Evolutionary conservation across 2,329 filamentous ascomycete species (phyloP), one percentile per base, ranked within the genome.

Genomic region (Dendrostoma leiphaemia): DNA sequence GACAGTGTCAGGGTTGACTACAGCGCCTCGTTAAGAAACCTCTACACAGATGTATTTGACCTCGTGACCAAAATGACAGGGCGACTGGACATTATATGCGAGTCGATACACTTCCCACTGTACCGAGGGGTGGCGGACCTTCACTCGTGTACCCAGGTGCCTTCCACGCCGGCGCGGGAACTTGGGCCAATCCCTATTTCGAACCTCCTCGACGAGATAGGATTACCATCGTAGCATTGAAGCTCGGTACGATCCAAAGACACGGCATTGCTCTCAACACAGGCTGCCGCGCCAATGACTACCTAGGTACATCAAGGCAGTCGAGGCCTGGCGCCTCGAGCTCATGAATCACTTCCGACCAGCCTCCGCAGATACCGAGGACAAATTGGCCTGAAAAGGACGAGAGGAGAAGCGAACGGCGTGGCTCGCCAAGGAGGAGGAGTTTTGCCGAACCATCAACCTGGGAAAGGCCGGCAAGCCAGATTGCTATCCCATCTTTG

Each of bases 401-500:
- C 10, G 15, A 40, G 37, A 40, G 8, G 37, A 40, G 8, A 6
- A 23, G 19, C 9, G 6, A 21, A 40, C 6, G 15, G 19, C n/a
- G 8, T 40, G 37, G 37, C 21, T 40, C 7, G 37, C 37, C n/a
- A 40, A 40, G 37, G 37, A 40, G 15, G 37, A 40, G 37, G 37
- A 40, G 7, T 49, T 49, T 23, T 49, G 47, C 47, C 47, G 13
- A 35, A 32, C 35, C 28, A 24, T 49, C 13, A 49, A 26, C 47
- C 34, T 49, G 6, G 47, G 47, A n/a, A 31, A 41, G 6, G 26
- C 19, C 19, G 26, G 26, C 15, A 4, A 40, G 17, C 9, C 9
- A 9, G 29, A 49, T 8, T 41, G 35, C 35, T 49, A 41, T 29
- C 13, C n/a, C n/a, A 7, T 41, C 9, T 49, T 41, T 40, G 23